Conservation (phyloP, 495 filamentous ascomycete species). For the Copromyces sp. region DNA sequence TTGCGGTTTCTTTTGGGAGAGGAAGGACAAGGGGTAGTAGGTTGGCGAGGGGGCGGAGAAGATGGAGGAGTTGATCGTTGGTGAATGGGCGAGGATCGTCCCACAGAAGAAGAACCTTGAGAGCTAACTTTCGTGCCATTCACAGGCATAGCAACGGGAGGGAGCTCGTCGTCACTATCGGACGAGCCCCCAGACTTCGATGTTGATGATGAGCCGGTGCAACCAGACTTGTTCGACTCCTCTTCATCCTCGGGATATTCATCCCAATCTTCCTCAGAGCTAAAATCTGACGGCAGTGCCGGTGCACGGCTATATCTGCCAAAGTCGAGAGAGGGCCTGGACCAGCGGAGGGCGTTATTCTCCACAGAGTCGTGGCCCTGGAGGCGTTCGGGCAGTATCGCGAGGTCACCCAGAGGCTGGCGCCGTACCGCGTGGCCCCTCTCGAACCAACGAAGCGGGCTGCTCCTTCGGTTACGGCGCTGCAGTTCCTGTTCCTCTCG, state of each 20-base stretch:
- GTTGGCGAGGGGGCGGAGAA: neutral
- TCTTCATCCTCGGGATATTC: neutral
- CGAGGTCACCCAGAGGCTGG: neutral
- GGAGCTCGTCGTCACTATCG: neutral
- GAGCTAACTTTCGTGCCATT: neutral
- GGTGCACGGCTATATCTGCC: neutral
- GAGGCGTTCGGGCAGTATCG: neutral
- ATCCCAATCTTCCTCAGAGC: neutral
- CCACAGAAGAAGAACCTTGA: neutral
- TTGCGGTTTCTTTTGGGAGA: neutral
- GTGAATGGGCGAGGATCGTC: neutral
- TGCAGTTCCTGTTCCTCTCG: neutral
- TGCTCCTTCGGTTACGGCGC: neutral
- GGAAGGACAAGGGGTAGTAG: neutral
- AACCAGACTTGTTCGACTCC: neutral
- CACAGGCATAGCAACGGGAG: neutral
- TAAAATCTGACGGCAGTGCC: neutral
- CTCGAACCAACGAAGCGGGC: neutral
- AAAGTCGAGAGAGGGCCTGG: neutral
- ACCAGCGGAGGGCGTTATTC: neutral
- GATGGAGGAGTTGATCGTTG: neutral
- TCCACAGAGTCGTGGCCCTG: neutral
- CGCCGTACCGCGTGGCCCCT: neutral
- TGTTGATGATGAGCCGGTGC: neutral
- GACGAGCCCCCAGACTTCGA: neutral